Evolutionary conservation across 2,329 filamentous ascomycete species (phyloP), one percentile per base, ranked within the genome.

Genomic region (Aspergillus carbonarius): DNA sequence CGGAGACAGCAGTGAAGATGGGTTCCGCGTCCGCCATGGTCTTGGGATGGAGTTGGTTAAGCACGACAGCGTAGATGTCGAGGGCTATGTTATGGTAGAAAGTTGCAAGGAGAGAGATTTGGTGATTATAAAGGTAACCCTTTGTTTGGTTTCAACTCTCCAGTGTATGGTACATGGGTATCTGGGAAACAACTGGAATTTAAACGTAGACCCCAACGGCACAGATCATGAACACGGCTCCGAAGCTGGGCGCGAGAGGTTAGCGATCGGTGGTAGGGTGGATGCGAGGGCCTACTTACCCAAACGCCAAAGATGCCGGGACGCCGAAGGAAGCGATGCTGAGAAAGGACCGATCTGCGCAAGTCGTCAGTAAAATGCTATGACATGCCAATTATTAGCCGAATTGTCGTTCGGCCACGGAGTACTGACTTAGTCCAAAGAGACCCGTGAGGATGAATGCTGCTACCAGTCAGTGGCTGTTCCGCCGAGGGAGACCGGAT

Each of bases 191-290:
- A 63, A 62, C 53, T 40, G 65, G 68, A 62, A 62, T 52, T 79
- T 86, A 99, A 76, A 99, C 92, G 87, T 99, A 98, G 73, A 99
- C 95, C 75, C 95, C 95, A 74, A 95, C 95, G 60, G 93, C 95
- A 79, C 95, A 99, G 79, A 99, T 98, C 89, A 97, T 96, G 80
- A 95, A 97, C 47, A 99, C 92, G 52, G 93, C 89, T 68, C 95
- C 95, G 76, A 96, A 90, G 52, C 93, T 97, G 72, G 25, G 63
- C 40, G 60, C 32, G 58, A 44, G 10, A 34, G 18, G 54, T 64
- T 59, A 67, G 42, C 60, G 46, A 48, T 18, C 37, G 17, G 44
- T 42, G 44, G 46, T 25, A 46, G 35, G 49, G 42, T 23, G 55
- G 58, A 50, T 51, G 40, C 49, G 5, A 15, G 8, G n/a, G 51